These are phyloP conservation scores for Microdochium paspali DNA, from an alignment of 2,329 filamentous ascomycete genomes.

Conservation along the genomic window DNA sequence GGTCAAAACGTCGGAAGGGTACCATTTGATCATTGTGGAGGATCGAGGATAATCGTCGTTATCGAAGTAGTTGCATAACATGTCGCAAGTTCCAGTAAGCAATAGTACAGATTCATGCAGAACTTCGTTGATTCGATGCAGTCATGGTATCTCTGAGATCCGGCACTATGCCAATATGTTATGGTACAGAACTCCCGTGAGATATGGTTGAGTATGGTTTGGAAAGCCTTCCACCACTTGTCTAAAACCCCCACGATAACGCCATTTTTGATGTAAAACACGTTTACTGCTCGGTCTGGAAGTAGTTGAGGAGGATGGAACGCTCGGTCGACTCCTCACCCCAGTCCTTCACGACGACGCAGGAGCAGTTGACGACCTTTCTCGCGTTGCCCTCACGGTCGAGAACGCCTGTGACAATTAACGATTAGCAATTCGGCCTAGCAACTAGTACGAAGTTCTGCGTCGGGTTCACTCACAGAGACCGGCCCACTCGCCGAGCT, in stretches of 20 bases:
- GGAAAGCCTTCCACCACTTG: constrained; percentile 11
- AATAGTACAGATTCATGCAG: constrained; percentile 8
- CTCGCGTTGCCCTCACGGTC: constrained; percentile 99
- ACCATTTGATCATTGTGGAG: constrained; percentile 73
- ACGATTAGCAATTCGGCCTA: constrained; percentile 17
- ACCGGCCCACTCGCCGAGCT: constrained; percentile 99
- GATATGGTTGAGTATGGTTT: constrained; percentile 13
- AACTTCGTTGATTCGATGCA: constrained; percentile 30
- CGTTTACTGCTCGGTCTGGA: constrained; percentile 78
- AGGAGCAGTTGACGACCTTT: constrained; percentile 99
- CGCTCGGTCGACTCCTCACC: constrained; percentile 99
- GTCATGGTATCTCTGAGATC: constrained; percentile 2
- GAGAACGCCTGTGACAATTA: constrained; percentile 63
- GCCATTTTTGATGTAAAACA: constrained; percentile 17
- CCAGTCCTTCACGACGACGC: constrained; percentile 99
- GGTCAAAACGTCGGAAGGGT: constrained; percentile 66
- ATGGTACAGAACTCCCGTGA: constrained; percentile 12
- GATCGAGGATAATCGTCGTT: constrained; percentile 35
- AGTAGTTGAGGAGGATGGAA: constrained; percentile 99
- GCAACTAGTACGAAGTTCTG: not conserved
- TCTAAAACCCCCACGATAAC: constrained; percentile 19
- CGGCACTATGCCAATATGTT: constrained; percentile 1
- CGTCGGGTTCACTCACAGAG: constrained; percentile 67
- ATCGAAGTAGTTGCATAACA: not conserved
- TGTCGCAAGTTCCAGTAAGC: not conserved